Conservation (phyloP, 2,329 filamentous ascomycete species). For the Chaetomium sp. region DNA sequence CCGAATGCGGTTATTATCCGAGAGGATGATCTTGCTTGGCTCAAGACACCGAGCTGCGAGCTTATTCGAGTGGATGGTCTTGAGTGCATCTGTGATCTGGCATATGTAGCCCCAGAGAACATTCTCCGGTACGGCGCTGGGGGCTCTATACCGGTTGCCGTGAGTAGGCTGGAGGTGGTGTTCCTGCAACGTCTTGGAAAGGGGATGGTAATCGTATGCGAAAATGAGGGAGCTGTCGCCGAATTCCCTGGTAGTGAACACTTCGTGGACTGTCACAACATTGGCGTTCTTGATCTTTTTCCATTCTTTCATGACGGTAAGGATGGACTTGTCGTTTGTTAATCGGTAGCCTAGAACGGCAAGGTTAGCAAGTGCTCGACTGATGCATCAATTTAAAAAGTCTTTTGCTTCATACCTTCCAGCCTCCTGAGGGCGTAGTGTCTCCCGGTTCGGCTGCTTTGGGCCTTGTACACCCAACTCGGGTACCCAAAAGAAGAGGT, state of each 20-base stretch:
- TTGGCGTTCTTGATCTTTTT: conserved; percentile 79
- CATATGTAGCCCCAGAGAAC: conserved; percentile 90
- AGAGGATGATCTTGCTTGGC: conserved; percentile 84
- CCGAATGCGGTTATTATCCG: conserved; percentile 85
- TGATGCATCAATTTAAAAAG: neutral
- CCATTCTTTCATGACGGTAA: conserved; percentile 79
- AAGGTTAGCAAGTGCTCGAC: conserved; percentile 22
- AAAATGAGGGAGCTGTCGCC: conserved; percentile 93
- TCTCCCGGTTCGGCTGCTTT: conserved; percentile 83
- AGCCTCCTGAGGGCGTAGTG: conserved; percentile 85
- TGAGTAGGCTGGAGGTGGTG: conserved; percentile 64
- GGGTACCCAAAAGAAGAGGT: conserved; percentile 80
- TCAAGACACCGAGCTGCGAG: conserved; percentile 86
- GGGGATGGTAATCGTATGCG: conserved; percentile 88
- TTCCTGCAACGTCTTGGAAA: conserved; percentile 86
- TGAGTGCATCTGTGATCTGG: conserved; percentile 86
- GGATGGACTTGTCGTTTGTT: conserved; percentile 86
- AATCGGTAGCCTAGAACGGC: conserved; percentile 66
- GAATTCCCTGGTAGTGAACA: conserved; percentile 90
- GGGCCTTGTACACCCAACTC: conserved; percentile 95
- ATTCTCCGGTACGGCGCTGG: conserved; percentile 62
- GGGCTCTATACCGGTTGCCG: conserved; percentile 47
- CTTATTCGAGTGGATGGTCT: conserved; percentile 77
- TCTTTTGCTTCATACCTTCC: conserved; percentile 59
- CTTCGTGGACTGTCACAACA: conserved; percentile 85